Evolutionary conservation across 2,329 filamentous ascomycete species (phyloP).

Genomic region (Zarea fungicola): DNA sequence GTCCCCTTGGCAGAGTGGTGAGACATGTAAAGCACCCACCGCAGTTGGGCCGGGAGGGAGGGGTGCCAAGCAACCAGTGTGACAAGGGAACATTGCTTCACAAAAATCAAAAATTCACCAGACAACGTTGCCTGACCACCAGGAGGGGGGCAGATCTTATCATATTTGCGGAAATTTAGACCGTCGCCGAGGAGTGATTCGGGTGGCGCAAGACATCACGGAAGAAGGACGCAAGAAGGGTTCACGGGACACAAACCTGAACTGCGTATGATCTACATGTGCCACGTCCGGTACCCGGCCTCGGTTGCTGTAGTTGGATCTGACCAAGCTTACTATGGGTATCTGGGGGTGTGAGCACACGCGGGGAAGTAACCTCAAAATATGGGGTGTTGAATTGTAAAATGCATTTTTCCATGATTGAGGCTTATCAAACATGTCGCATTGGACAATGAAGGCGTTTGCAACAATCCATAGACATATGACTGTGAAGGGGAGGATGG

Average conservation of each 20-base stretch:
- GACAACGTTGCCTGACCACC: background rate
- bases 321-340: background rate
- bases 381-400: background rate
- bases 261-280: background rate
- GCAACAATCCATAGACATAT: too few relatives aligned
- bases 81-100: too few relatives aligned
- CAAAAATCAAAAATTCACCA: background rate
- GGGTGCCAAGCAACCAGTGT: background rate
- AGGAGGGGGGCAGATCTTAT: background rate
- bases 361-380: background rate
- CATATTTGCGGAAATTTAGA: too few relatives aligned
- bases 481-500: too few relatives aligned
- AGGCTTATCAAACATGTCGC: background rate
- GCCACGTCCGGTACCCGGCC: background rate
- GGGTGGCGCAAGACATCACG: background rate
- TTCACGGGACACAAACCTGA: background rate
- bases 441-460: too few relatives aligned
- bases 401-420: background rate
- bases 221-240: background rate
- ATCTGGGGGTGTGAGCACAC: background rate
- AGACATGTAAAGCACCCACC: background rate
- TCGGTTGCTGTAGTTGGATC: background rate
- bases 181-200: background rate
- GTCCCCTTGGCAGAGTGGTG: background rate
- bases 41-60: background rate